Percentiles rank a stretch among this genome's conserved stretches.
phyloP scores from a whole-genome alignment of 805 yeast genomes.

The Starmerella gropengiesseri region DNA sequence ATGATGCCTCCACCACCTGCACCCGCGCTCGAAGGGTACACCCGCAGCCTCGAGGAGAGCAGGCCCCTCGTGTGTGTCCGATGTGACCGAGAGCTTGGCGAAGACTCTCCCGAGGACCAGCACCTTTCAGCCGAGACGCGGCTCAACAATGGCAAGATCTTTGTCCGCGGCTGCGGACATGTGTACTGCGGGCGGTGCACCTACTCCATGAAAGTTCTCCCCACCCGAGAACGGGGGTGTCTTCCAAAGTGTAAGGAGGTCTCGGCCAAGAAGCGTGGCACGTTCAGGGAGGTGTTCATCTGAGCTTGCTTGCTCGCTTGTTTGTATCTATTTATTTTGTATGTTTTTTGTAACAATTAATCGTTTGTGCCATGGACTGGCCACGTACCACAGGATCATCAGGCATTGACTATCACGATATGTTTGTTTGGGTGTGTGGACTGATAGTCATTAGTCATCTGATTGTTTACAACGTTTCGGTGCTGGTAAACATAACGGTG shows the following conservation, averaged over 20 bases:
- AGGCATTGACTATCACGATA: not conserved
- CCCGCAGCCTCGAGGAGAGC: conserved; percentile 1
- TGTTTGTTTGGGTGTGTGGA: not conserved
- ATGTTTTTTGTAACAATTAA: not conserved
- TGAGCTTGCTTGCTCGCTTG: not conserved
- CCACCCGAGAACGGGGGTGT: conserved; percentile 8
- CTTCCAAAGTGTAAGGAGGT: conserved; percentile 9
- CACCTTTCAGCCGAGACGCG: not conserved
- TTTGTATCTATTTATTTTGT: not conserved
- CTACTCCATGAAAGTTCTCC: conserved; percentile 2
- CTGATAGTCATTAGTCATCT: not conserved
- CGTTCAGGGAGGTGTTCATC: conserved; percentile 15
- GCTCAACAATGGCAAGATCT: conserved; percentile 9
- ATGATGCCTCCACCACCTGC: conserved; percentile 10
- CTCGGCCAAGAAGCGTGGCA: conserved; percentile 6
- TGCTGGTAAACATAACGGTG: not conserved
- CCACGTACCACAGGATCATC: too few relatives aligned
- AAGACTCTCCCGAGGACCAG: conserved; percentile 1
- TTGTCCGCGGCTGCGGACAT: conserved; percentile 20
- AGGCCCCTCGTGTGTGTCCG: conserved; percentile 13
- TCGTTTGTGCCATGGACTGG: too few relatives aligned
- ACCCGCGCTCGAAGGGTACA: conserved; percentile 12
- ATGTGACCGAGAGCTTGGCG: conserved; percentile 14
- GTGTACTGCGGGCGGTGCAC: conserved; percentile 21
- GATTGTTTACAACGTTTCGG: not conserved